A percentile compares a stretch with the other conserved stretches of the same genome.
Conservation (phyloP, 176 grass and related monocot genomes). For the Bonia amplexicaulis region DNA sequence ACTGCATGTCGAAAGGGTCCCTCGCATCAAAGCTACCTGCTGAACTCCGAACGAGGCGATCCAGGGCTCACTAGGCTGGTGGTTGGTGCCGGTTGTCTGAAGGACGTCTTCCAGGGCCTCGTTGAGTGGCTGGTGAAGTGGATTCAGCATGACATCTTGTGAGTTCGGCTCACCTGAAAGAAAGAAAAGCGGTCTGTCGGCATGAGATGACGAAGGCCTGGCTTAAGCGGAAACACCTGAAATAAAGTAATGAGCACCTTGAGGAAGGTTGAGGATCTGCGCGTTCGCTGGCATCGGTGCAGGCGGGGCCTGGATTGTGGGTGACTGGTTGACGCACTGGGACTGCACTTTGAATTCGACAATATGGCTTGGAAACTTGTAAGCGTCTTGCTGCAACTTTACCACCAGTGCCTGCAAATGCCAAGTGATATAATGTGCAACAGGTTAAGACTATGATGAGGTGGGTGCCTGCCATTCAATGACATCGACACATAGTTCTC, state of each 20-base stretch:
- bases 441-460: neutral
- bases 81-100: conserved; percentile 20
- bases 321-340: conserved; percentile 11
- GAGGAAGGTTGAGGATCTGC: conserved; percentile 29
- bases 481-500: neutral
- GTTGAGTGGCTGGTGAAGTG: conserved; percentile 3
- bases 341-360: conserved; percentile 53
- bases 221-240: neutral
- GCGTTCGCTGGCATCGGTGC: neutral
- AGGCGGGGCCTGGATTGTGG: neutral
- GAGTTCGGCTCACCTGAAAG: conserved; percentile 20
- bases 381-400: conserved; percentile 75
- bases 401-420: conserved; percentile 43
- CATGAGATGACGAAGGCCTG: neutral
- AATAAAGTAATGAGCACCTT: neutral
- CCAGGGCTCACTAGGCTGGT: conserved; percentile 28
- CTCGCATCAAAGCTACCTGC: conserved; percentile 26
- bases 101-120: conserved; percentile 47
- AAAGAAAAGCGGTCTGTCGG: neutral
- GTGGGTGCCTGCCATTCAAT: neutral
- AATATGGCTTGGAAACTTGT: conserved; percentile 52
- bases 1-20: conserved; percentile 51
- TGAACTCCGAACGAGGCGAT: conserved; percentile 29
- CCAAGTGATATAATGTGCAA: neutral
- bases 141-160: conserved; percentile 29